phyloP scores from a whole-genome alignment of 2,329 filamentous ascomycete species.

The Alternaria tenuissima region DNA sequence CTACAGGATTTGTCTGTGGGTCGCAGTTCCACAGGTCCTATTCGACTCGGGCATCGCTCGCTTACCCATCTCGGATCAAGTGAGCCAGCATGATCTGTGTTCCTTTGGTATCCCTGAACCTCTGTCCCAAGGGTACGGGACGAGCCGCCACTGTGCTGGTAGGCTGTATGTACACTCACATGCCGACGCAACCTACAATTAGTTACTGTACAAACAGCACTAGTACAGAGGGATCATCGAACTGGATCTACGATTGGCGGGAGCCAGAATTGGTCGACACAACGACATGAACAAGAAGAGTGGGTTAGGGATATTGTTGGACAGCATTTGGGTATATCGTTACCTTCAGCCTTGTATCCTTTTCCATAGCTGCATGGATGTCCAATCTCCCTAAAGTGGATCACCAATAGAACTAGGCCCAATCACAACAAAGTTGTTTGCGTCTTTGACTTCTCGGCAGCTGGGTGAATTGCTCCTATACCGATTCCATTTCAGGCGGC shows the following conservation, averaged over 20 bases:
- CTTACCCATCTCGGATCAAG: slow-evolving; percentile 22
- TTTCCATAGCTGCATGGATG: slow-evolving; percentile 9
- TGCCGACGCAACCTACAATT: slow-evolving; percentile 4
- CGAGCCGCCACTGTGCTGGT: slow-evolving; percentile 28
- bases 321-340: not conserved
- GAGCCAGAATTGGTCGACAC: not conserved
- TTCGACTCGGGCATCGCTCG: slow-evolving; percentile 28
- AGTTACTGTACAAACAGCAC: not conserved
- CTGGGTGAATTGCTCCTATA: slow-evolving; percentile 11
- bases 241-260: not conserved
- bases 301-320: not conserved
- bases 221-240: not conserved
- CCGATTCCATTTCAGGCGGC: slow-evolving; percentile 17
- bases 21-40: slow-evolving; percentile 17
- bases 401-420: slow-evolving; percentile 24
- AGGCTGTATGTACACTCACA: not conserved
- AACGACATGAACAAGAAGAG: not conserved
- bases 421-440: slow-evolving; percentile 23
- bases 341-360: not conserved
- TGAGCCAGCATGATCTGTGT: slow-evolving; percentile 22
- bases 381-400: slow-evolving; percentile 3
- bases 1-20: slow-evolving; percentile 4
- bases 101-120: slow-evolving; percentile 19
- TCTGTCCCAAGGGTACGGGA: slow-evolving; percentile 27
- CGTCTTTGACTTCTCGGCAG: slow-evolving; percentile 16